Percentiles rank a stretch among this genome's conserved stretches.
phyloP scores from a whole-genome alignment of 306 rosid genomes.

The Purshia tridentata region DNA sequence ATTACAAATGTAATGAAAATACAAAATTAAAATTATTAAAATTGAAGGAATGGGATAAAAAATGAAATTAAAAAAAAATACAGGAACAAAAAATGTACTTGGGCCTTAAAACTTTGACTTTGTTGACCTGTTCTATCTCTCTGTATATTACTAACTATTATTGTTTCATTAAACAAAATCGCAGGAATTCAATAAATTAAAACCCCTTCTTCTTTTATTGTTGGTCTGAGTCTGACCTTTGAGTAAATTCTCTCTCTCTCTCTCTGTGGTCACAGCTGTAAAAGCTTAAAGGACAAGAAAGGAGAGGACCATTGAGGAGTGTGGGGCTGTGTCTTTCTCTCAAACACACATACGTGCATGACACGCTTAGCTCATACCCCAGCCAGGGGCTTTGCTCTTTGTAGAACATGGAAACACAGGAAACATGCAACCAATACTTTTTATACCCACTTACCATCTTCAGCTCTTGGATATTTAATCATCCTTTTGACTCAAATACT shows the following conservation, averaged over 20 bases:
- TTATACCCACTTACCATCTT: constrained; percentile 21
- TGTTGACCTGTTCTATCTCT: constrained; percentile 49
- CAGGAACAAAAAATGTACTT: too few relatives aligned
- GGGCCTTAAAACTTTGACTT: neutral
- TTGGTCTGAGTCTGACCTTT: too few relatives aligned
- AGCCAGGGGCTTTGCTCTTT: constrained; percentile 17
- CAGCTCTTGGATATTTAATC: constrained; percentile 24
- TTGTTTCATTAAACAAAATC: constrained; percentile 39
- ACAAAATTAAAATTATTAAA: too few relatives aligned
- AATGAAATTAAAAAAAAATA: too few relatives aligned
- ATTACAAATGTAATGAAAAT: too few relatives aligned
- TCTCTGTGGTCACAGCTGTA: constrained; percentile 72
- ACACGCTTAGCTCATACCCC: neutral
- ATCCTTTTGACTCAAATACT: neutral
- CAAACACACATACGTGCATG: constrained; percentile 13
- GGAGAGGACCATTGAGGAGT: constrained; percentile 43
- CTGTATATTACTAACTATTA: constrained; percentile 11
- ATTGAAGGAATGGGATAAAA: too few relatives aligned
- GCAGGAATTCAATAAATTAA: constrained; percentile 23
- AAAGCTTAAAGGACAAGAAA: constrained; percentile 65
- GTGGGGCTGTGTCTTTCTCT: constrained; percentile 38
- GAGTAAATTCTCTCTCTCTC: constrained; percentile 15
- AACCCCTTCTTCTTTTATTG: too few relatives aligned
- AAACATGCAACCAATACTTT: constrained; percentile 17
- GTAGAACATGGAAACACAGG: constrained; percentile 26